Conservation (phyloP, 2,329 filamentous ascomycete genomes). For the Sporothrix brasiliensis region DNA sequence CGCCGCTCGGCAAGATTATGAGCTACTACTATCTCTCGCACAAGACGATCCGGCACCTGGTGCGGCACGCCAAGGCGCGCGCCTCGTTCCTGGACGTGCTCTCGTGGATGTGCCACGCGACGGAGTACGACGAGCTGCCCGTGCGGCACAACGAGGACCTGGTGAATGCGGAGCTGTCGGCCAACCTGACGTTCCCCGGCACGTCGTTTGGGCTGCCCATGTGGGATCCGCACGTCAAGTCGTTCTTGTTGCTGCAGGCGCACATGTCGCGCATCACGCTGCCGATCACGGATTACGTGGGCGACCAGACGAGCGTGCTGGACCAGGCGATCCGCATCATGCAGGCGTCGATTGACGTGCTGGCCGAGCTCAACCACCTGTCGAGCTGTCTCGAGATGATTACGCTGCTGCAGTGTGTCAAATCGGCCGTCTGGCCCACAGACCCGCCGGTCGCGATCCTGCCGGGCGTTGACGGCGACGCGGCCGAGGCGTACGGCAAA, state of each 20-base stretch:
- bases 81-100: conserved; percentile 76
- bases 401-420: conserved; percentile 84
- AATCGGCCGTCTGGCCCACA: conserved; percentile 86
- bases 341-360: conserved; percentile 89
- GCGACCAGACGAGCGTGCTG: conserved; percentile 84
- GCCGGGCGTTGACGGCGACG: conserved; percentile 62
- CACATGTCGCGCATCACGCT: conserved; percentile 92
- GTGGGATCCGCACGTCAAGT: conserved; percentile 98
- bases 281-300: conserved; percentile 95
- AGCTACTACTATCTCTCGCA: conserved; percentile 98
- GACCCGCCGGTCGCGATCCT: conserved; percentile 79
- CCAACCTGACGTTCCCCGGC: conserved; percentile 69
- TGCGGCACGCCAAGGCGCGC: conserved; percentile 66
- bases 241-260: conserved; percentile 89
- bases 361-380: conserved; percentile 84
- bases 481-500: conserved; percentile 10
- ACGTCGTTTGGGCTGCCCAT: conserved; percentile 73
- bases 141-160: conserved; percentile 98
- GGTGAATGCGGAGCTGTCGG: conserved; percentile 87
- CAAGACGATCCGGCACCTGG: conserved; percentile 85
- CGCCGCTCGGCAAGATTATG: conserved; percentile 96
- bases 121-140: conserved; percentile 95
- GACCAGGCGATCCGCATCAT: conserved; percentile 97
- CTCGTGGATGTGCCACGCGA: conserved; percentile 89
- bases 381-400: conserved; percentile 82